Base-by-base conservation (phyloP, 176 grass and related monocot species). In the Dactylis glomerata region DNA sequence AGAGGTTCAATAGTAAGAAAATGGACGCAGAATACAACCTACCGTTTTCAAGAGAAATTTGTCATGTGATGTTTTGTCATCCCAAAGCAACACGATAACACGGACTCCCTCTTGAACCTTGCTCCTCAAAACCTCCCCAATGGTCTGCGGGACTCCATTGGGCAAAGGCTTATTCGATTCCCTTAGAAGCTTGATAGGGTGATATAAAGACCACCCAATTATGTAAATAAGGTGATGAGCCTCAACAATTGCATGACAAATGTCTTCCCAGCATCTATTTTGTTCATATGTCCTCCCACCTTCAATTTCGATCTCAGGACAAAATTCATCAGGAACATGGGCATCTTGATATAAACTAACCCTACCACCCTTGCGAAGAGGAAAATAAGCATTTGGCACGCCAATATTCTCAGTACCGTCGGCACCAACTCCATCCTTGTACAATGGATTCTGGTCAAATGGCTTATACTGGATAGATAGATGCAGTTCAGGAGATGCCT, bases 21-120 rank as follows among this genome's bases (percentile, higher is more conserved):
- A 87, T 10, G 33, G 79, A 82, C 24, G 10, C 44, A 45, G 80
- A 85, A 81, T 61, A 79, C 52, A 67, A 65, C 55, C 50, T 90
- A 98, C 96, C 89, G 93, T 98, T 93, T 95, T 98, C 55, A 98
- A 82, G 41, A 93, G 86, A 87, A 95, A 93, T 80, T 92, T 95
- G 84, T 98, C 96, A 44, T 98, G 93, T 5, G 92, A 95, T 40
- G 96, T 98, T 66, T 98, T 98, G 82, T 98, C 96, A 55, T 98
- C 96, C 96, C 96, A 98, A 85, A 98, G 90, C 81, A 98, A 84
- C 85, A 98, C 79, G 16, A 98, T 92, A 51, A 98, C 96, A 86
- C 93, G 89, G 13, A 98, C 96, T 59, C 89, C 96, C 75, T 98
- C 96, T 37, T 93, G 86, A 10, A 92, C 90, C 78, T 98, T 98